Base-by-base conservation (phyloP, 495 filamentous ascomycete species). In the Chaetomium cochliodes region DNA sequence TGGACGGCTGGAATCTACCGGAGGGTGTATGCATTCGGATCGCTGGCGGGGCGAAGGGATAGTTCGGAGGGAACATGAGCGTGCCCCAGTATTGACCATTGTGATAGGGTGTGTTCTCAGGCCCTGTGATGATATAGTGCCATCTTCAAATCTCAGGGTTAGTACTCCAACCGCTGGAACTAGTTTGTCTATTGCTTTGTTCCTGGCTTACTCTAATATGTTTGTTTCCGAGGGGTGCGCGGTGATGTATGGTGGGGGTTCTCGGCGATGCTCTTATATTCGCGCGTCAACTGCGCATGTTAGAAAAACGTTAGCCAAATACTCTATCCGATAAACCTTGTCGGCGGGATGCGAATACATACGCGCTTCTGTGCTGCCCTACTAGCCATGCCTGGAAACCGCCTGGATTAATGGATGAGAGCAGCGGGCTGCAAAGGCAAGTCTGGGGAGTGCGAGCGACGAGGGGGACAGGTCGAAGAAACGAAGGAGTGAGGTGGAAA, bases 21-120 rank as follows among this genome's bases (percentile, higher is more conserved):
- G 88, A 92, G 46, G 94, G 94, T 0, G 94, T 98, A 79, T 98
- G 94, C 94, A 98, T 98, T 67, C 93, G 91, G 76, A 98, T 98
- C 6, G 96, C 92, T 15, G 94, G 94, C 30, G 96, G 96, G 12
- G 93, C 93, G 76, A 97, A 98, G 25, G 94, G 94, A 75, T 98
- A 98, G 79, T 96, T 92, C 11, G 92, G 86, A 26, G 94, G 94
- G 76, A 98, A 98, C 61, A 93, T 88, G 42, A 98, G 80, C 1
- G 96, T 97, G 47, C 94, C 94, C 94, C 94, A 98, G 80, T 98
- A 98, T 74, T 98, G 94, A 44, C 94, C 94, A 77, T 87, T 86
- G 71, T 96, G 87, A 77, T 98, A 98, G 1, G 94, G 93, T 2
- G 94, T 98, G 26, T 89, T 83, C 67, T 93, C 91, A n/a, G 94